These are phyloP conservation scores for Mrakia hoshinonis DNA, from an alignment of 768 basidiomycete genomes.

Conservation along the genomic window DNA sequence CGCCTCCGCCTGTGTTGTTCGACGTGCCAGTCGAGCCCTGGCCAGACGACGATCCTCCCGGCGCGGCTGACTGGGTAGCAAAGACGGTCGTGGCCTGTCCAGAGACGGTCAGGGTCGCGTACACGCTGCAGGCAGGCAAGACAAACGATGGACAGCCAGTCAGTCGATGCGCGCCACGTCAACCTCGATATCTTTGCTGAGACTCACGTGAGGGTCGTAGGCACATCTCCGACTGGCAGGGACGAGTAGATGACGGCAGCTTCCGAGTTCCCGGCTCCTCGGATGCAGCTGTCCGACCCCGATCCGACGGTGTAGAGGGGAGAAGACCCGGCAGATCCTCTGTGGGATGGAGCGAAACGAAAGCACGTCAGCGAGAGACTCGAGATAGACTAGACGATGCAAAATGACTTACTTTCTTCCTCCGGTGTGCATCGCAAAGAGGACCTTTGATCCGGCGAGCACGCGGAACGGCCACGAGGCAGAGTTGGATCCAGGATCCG, in stretches of 20 bases:
- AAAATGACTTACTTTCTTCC: constrained; percentile 7
- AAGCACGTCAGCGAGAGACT: background rate
- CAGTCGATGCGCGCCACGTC: background rate
- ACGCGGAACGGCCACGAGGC: constrained; percentile 18
- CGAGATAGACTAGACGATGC: background rate
- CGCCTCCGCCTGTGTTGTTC: background rate
- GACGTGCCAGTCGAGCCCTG: background rate
- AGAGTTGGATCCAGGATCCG: background rate
- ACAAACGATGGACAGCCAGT: background rate
- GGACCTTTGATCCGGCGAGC: constrained; percentile 14
- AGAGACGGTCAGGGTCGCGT: constrained; percentile 8
- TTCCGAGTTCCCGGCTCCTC: background rate
- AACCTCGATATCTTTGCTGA: too few species aligned
- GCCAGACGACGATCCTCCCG: background rate
- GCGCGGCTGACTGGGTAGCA: background rate
- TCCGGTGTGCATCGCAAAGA: constrained; percentile 20
- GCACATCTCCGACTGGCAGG: constrained; percentile 23
- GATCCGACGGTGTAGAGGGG: constrained; percentile 25
- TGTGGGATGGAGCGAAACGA: background rate
- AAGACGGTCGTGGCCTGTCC: constrained; percentile 10
- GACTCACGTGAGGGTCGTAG: constrained; percentile 24
- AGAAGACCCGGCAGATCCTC: constrained; percentile 20
- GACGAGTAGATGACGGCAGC: constrained; percentile 24
- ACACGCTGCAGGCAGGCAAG: background rate
- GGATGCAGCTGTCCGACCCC: background rate